Conservation (phyloP, 106 monocot genomes). For the Allium cepa region DNA sequence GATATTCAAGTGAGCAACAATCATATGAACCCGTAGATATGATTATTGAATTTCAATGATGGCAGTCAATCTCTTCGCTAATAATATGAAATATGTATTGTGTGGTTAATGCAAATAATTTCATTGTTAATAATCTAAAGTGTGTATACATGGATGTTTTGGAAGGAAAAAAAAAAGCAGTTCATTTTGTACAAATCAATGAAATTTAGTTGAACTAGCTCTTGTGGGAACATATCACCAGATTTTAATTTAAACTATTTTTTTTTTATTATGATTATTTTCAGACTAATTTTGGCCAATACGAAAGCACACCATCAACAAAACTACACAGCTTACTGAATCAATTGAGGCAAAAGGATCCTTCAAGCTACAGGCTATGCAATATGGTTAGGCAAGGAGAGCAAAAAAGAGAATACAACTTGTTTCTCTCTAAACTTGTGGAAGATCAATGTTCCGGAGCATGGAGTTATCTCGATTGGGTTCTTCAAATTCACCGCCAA, state of each 20-base stretch:
- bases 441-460: slow-evolving; percentile 63
- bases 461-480: slow-evolving; percentile 65
- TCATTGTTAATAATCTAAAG: too few relatives aligned
- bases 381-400: slow-evolving; percentile 71
- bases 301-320: slow-evolving; percentile 38
- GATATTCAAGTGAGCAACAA: too few relatives aligned
- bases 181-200: not conserved
- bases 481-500: slow-evolving; percentile 69
- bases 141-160: too few relatives aligned
- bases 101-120: too few relatives aligned
- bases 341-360: slow-evolving; percentile 43
- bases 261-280: not conserved
- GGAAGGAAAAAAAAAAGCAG: too few relatives aligned
- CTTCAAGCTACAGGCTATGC: slow-evolving; percentile 43
- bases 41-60: too few relatives aligned
- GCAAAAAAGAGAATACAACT: slow-evolving; percentile 57
- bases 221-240: not conserved
- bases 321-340: slow-evolving; percentile 36
- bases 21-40: too few relatives aligned
- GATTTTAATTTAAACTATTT: not conserved
- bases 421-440: slow-evolving; percentile 63
- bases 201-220: not conserved
- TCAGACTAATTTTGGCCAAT: slow-evolving; percentile 45
- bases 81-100: too few relatives aligned
- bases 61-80: too few relatives aligned